phyloP scores from a whole-genome alignment of 2,329 filamentous ascomycete genomes.

The Ceratocystiopsis sp. region DNA sequence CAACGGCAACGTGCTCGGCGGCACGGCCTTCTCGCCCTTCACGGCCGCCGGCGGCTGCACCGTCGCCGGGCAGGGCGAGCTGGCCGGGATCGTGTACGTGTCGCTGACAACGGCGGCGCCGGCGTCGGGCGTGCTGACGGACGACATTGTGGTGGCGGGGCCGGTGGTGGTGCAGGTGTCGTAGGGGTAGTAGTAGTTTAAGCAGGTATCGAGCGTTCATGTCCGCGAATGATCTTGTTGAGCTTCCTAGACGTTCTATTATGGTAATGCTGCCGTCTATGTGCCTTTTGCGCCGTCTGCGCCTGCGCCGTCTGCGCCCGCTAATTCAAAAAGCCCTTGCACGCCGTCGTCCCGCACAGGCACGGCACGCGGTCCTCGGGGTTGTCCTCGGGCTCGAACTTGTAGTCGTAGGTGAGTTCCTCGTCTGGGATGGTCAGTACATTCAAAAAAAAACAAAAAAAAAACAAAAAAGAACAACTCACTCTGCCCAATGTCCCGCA shows the following conservation, averaged over 20 bases:
- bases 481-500: slow-evolving; percentile 92
- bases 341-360: slow-evolving; percentile 86
- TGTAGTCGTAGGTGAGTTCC: slow-evolving; percentile 99
- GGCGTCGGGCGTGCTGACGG: slow-evolving; percentile 32
- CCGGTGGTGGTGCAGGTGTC: slow-evolving; percentile 40
- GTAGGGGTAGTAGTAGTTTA: slow-evolving; percentile 11
- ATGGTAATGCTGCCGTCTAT: no score
- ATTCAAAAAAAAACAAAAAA: not conserved
- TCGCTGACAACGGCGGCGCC: slow-evolving; percentile 41
- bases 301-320: not conserved
- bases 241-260: no score
- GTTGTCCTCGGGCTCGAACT: slow-evolving; percentile 94
- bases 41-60: slow-evolving; percentile 35
- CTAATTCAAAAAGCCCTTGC: slow-evolving; percentile 98
- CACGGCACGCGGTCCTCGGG: slow-evolving; percentile 92
- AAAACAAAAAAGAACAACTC: slow-evolving; percentile 27
- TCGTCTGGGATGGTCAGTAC: slow-evolving; percentile 47
- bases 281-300: no score
- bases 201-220: no score
- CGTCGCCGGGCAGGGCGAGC: slow-evolving; percentile 34
- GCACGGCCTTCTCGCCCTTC: slow-evolving; percentile 43
- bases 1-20: slow-evolving; percentile 38
- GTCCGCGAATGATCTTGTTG: no score
- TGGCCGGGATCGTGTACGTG: slow-evolving; percentile 50
- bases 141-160: slow-evolving; percentile 49